Evolutionary conservation across 2,329 filamentous ascomycete species (phyloP).

Genomic region (Pseudogymnoascus sp.): DNA sequence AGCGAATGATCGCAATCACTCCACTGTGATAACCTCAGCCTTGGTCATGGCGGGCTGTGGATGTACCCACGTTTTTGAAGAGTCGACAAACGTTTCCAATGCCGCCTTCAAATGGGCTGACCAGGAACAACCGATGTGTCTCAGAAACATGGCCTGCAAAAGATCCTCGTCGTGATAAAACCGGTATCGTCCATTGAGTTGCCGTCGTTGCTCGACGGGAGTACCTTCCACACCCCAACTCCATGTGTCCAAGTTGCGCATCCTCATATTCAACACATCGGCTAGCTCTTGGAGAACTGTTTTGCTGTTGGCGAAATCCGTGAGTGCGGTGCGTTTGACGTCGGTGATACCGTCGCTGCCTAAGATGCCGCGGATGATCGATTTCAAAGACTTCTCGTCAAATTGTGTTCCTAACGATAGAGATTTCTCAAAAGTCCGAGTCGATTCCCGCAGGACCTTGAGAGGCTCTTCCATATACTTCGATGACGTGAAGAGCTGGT

Average conservation of each 20-base stretch:
- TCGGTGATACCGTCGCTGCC: conserved; percentile 43
- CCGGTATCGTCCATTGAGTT: conserved; percentile 51
- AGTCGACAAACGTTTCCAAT: conserved; percentile 24
- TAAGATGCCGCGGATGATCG: conserved; percentile 41
- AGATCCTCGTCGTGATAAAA: conserved; percentile 54
- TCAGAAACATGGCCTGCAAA: conserved; percentile 45
- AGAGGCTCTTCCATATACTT: conserved; percentile 35
- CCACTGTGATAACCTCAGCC: conserved; percentile 13
- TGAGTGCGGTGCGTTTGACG: conserved; percentile 41
- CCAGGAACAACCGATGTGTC: conserved; percentile 46
- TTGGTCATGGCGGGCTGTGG: conserved; percentile 27
- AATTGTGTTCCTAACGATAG: conserved; percentile 29
- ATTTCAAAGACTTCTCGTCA: conserved; percentile 33
- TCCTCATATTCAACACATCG: conserved; percentile 50
- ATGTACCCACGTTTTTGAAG: conserved; percentile 15
- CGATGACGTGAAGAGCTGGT: conserved; percentile 39
- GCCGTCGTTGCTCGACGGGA: conserved; percentile 42
- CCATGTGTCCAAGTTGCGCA: conserved; percentile 44
- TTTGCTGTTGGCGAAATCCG: conserved; percentile 41
- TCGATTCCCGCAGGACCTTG: conserved; percentile 31
- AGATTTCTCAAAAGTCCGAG: conserved; percentile 30
- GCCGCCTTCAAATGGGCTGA: conserved; percentile 36
- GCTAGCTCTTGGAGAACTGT: conserved; percentile 45
- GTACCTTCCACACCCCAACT: conserved; percentile 39
- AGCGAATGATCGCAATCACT: neutral